A percentile compares a stretch with the other conserved stretches of the same genome.
These are phyloP conservation scores for Samsoniella hepiali DNA, from an alignment of 2,329 filamentous ascomycete genomes.

Conservation along the genomic window DNA sequence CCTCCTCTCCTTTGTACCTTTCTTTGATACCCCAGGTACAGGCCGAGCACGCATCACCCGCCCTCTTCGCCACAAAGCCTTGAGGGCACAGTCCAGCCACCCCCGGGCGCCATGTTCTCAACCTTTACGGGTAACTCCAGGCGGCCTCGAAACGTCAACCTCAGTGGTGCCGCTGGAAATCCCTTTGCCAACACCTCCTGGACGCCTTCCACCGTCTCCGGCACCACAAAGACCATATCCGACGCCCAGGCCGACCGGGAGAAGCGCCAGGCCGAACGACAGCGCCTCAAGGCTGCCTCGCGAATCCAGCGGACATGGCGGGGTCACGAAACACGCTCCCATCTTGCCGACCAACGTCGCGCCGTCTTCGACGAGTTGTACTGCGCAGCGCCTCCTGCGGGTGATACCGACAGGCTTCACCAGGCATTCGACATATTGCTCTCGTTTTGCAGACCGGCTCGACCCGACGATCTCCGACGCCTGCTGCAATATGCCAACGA, in stretches of 20 bases:
- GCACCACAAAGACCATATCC: slow-evolving; percentile 73
- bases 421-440: slow-evolving; percentile 47
- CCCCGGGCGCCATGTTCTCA: slow-evolving; percentile 66
- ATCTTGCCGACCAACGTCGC: slow-evolving; percentile 56
- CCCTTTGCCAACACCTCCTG: slow-evolving; percentile 68
- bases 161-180: slow-evolving; percentile 79
- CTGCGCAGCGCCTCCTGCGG: slow-evolving; percentile 31
- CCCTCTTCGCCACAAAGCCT: slow-evolving; percentile 5
- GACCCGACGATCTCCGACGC: slow-evolving; percentile 46
- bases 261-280: slow-evolving; percentile 75
- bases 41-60: background rate
- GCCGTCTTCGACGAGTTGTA: slow-evolving; percentile 62
- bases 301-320: slow-evolving; percentile 80
- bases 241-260: slow-evolving; percentile 84
- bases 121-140: slow-evolving; percentile 87
- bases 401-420: slow-evolving; percentile 35
- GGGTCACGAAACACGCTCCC: slow-evolving; percentile 63
- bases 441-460: slow-evolving; percentile 45
- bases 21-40: background rate
- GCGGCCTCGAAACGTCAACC: slow-evolving; percentile 86
- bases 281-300: slow-evolving; percentile 69
- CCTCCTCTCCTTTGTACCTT: background rate
- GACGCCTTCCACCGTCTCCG: slow-evolving; percentile 54
- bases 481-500: slow-evolving; percentile 46
- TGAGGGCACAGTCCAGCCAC: background rate